These are phyloP conservation scores for Coemansia sp. DNA, from an alignment of 192 early-diverging fungal species.

Conservation along the genomic window DNA sequence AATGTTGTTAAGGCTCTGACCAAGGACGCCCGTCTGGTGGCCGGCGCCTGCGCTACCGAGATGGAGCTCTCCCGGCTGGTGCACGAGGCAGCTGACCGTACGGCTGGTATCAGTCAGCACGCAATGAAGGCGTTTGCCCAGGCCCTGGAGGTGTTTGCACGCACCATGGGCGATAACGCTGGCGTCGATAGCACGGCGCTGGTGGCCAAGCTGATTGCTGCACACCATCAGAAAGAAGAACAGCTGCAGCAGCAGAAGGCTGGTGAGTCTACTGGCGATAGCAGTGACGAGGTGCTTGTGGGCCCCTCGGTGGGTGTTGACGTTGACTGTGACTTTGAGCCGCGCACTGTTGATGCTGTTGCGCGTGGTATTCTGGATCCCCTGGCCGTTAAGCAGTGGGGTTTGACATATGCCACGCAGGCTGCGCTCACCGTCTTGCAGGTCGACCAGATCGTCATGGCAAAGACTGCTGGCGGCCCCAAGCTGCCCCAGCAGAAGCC, in stretches of 20 bases:
- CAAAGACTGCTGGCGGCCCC: constrained; percentile 93
- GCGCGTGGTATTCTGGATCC: constrained; percentile 76
- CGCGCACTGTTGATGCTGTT: constrained; percentile 63
- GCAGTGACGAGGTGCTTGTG: background rate
- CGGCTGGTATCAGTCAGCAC: constrained; percentile 93
- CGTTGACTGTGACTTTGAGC: constrained; percentile 63
- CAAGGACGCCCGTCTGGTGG: constrained; percentile 78
- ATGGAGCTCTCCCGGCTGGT: constrained; percentile 88
- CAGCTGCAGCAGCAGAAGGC: constrained; percentile 11
- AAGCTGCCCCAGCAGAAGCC: constrained; percentile 77
- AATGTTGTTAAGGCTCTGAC: constrained; percentile 92
- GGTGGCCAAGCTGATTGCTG: constrained; percentile 87
- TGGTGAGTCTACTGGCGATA: background rate
- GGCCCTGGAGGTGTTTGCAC: constrained; percentile 90
- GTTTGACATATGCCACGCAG: constrained; percentile 85
- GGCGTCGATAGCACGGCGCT: constrained; percentile 93
- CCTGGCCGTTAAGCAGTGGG: constrained; percentile 82
- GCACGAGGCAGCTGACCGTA: constrained; percentile 77
- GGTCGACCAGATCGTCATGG: constrained; percentile 99
- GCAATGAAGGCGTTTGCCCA: constrained; percentile 95
- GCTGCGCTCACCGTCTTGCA: constrained; percentile 90
- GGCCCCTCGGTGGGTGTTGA: constrained; percentile 68
- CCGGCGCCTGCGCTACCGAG: constrained; percentile 93
- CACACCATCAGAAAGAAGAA: constrained; percentile 74
- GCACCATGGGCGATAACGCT: constrained; percentile 92